Conservation (phyloP, 345 rosid genomes). For the Ricinus communis region DNA sequence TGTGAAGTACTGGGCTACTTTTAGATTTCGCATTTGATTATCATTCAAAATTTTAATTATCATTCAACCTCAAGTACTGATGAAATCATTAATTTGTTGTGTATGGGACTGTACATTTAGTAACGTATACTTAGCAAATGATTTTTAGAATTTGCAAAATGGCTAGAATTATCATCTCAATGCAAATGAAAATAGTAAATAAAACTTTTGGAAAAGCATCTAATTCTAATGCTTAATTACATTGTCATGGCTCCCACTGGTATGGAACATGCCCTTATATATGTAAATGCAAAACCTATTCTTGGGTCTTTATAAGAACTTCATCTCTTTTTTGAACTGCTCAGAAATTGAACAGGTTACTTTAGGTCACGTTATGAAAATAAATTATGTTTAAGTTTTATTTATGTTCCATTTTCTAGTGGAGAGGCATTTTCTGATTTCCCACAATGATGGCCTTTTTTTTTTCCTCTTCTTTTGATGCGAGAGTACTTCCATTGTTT, state of each 20-base stretch:
- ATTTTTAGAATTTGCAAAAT: not conserved
- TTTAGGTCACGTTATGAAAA: not conserved
- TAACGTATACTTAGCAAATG: not conserved
- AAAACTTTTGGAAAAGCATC: not conserved
- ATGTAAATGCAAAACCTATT: not conserved
- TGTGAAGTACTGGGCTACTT: too few relatives aligned
- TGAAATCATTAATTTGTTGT: not conserved
- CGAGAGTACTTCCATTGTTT: not conserved
- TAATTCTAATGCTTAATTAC: slow-evolving; percentile 1
- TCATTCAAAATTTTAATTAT: not conserved
- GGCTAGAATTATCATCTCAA: not conserved
- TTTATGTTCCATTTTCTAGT: not conserved
- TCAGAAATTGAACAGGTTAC: not conserved
- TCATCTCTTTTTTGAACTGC: not conserved
- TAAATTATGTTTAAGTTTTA: not conserved
- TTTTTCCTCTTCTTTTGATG: not conserved
- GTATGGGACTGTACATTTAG: not conserved
- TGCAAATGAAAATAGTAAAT: not conserved
- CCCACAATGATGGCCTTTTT: not conserved
- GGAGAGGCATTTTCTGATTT: not conserved
- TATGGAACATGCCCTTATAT: not conserved
- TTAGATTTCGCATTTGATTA: not conserved
- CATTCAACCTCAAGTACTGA: not conserved
- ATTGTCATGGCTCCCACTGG: not conserved
- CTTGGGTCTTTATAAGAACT: not conserved